A percentile compares a stretch with the other conserved stretches of the same genome.
Evolutionary conservation across 2,329 filamentous ascomycete genomes (phyloP).

Genomic region (Curvularia lunata): DNA sequence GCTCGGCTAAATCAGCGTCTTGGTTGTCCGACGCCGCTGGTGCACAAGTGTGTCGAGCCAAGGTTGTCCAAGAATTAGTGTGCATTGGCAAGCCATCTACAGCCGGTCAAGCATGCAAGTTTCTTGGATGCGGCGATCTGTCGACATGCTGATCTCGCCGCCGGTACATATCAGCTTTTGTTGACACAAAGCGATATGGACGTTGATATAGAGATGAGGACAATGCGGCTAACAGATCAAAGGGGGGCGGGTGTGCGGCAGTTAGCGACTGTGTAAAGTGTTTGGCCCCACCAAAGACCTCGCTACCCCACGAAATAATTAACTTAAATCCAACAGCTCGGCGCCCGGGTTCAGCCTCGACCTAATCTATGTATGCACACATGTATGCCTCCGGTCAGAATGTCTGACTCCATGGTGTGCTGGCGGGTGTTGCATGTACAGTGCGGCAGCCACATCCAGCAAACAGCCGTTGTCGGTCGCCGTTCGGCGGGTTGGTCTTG

Average conservation of each 20-base stretch:
- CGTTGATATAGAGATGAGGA: not conserved
- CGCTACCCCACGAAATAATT: not conserved
- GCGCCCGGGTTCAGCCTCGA: slow-evolving; percentile 1
- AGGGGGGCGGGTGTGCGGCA: not conserved
- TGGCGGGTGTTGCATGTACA: not conserved
- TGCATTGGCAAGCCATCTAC: not conserved
- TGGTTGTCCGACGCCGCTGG: not conserved
- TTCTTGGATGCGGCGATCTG: not conserved
- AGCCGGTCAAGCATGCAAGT: slow-evolving; percentile 2
- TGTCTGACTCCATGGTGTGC: not conserved
- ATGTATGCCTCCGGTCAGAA: not conserved
- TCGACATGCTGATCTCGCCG: not conserved
- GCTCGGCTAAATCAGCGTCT: slow-evolving; percentile 1
- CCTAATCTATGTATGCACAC: not conserved
- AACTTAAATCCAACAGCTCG: slow-evolving; percentile 6
- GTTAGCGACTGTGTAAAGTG: slow-evolving; percentile 4
- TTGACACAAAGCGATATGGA: not conserved
- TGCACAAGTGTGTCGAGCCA: not conserved
- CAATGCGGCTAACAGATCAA: not conserved
- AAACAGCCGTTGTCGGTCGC: not conserved
- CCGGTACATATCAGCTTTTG: not conserved
- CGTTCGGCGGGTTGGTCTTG: not conserved
- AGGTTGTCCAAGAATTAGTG: slow-evolving; percentile 2
- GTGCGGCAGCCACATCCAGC: not conserved
- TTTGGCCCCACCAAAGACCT: not conserved